Evolutionary conservation across 1,139 yeast species (phyloP).

Genomic region (Yamadazyma conglobata): DNA sequence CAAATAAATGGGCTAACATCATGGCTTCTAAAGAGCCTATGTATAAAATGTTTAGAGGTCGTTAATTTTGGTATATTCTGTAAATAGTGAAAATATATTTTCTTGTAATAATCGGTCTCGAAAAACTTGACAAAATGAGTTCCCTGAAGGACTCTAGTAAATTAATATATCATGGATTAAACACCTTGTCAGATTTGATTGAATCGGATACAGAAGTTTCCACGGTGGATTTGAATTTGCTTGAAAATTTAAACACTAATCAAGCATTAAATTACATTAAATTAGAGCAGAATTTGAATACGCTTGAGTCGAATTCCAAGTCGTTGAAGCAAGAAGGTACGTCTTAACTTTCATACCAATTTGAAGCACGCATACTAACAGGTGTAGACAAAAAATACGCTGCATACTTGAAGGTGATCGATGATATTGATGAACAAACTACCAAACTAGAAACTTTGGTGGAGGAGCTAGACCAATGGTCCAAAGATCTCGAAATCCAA

Average conservation of each 20-base stretch:
- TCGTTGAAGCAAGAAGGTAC: conserved; percentile 28
- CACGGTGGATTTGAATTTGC: conserved; percentile 46
- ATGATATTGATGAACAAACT: conserved; percentile 44
- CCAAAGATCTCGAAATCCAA: conserved; percentile 37
- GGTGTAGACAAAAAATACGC: conserved; percentile 29
- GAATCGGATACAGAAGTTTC: conserved; percentile 57
- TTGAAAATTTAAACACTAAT: conserved; percentile 56
- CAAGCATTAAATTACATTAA: conserved; percentile 56
- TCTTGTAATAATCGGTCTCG: not conserved
- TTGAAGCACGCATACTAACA: too few relatives aligned
- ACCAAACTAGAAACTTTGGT: conserved; percentile 43
- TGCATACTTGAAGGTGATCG: conserved; percentile 27
- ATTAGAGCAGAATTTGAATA: conserved; percentile 45
- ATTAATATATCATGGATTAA: conserved; percentile 29
- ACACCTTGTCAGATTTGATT: conserved; percentile 27
- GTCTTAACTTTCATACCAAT: too few relatives aligned
- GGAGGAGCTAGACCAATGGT: conserved; percentile 59
- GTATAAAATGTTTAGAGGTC: conserved; percentile 55
- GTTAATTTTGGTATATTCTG: conserved; percentile 24
- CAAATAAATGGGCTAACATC: conserved; percentile 55
- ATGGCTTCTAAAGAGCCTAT: conserved; percentile 48
- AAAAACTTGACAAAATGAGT: conserved; percentile 18
- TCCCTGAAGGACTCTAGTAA: conserved; percentile 32
- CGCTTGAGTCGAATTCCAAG: conserved; percentile 32
- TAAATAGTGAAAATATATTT: conserved; percentile 6